Conservation (phyloP, 805 yeast genomes). For the Brettanomyces bruxellensis region DNA sequence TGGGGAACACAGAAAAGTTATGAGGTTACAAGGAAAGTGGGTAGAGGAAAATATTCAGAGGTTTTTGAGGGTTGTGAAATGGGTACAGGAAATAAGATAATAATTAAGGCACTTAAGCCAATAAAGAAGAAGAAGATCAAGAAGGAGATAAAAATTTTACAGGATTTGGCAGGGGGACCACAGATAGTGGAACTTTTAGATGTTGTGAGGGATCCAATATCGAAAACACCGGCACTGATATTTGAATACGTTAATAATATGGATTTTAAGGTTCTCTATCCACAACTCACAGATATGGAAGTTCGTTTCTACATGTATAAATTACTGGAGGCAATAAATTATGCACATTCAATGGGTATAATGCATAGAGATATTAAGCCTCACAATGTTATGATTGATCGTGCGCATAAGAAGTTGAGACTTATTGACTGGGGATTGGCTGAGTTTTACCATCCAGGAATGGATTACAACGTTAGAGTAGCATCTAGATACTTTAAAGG, state of each 20-base stretch:
- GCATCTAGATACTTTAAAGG: constrained; percentile 92
- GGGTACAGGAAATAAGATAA: constrained; percentile 54
- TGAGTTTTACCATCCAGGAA: constrained; percentile 84
- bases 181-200: constrained; percentile 72
- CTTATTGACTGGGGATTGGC: constrained; percentile 96
- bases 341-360: constrained; percentile 88
- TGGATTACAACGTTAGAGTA: constrained; percentile 86
- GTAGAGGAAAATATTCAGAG: constrained; percentile 93
- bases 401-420: constrained; percentile 55
- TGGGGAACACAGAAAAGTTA: constrained; percentile 46
- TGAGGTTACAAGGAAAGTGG: constrained; percentile 77
- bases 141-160: constrained; percentile 80
- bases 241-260: constrained; percentile 80
- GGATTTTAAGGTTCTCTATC: constrained; percentile 75
- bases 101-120: constrained; percentile 86
- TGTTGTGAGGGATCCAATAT: constrained; percentile 70
- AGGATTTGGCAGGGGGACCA: constrained; percentile 78
- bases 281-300: constrained; percentile 66
- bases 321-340: constrained; percentile 76
- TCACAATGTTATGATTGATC: constrained; percentile 93
- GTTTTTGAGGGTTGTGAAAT: constrained; percentile 81
- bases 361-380: constrained; percentile 97
- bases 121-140: constrained; percentile 87
- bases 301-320: constrained; percentile 78
- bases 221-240: constrained; percentile 78